Base-by-base conservation (phyloP, 2,329 filamentous ascomycete genomes). In the Sporothrix dimorphospora region DNA sequence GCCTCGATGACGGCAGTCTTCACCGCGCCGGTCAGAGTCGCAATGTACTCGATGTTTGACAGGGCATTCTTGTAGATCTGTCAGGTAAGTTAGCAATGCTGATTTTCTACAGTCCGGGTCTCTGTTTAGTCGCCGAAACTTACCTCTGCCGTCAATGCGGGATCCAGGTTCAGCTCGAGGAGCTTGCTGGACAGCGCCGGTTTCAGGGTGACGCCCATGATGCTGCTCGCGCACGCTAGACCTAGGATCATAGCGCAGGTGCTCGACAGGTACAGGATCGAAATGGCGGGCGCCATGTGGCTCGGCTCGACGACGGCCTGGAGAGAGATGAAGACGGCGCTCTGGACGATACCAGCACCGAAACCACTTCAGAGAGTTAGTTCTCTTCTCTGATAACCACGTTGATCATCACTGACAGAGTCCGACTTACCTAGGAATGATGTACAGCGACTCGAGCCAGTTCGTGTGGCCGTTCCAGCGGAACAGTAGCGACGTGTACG, bases 391-490 rank as follows among this genome's bases (percentile, higher is more conserved):
- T 4, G n/a, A 38, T 9, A 14, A 6, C 1, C 9, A 34, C 21
- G 11, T 40, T 8, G 19, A 24, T 16, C 24, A 34, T 16, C 21
- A 34, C 12, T 1, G 1, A 2, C 14, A 30, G 12, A 8, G 3
- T 30, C 16, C 1, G 12, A 76, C 80, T 72, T 69, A 82, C 81
- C 80, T 81, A 0, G 89, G 88, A 5, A 89, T 80, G 30, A 91
- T 89, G 72, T 89, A 88, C 0, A 91, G 77, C 0, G 87, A 87
- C 74, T 90, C 87, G 73, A 80, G 80, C 75, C 84, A 83, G 8
- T 83, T 84, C 0, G 88, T 91, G 42, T 88, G 74, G 0, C 89
- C 90, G 12, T 86, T 83, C 90, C 90, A 92, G 27, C 85, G 81
- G 1, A 88, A 76, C 9, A 87, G 78, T 3, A 91, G 83, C 0